Conservation (phyloP, 306 rosid species). For the Delonix regia region DNA sequence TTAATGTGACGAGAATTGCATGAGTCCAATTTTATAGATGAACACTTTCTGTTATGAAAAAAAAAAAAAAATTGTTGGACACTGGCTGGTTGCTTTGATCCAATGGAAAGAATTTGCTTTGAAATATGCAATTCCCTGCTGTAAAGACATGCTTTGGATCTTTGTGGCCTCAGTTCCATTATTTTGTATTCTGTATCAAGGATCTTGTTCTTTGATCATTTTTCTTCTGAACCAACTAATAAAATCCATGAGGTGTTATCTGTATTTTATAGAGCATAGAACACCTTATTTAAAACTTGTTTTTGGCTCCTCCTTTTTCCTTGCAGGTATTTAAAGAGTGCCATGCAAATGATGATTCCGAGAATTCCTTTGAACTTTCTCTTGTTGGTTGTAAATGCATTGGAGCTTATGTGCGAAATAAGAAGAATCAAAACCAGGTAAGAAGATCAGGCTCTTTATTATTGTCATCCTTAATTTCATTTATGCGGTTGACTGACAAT, state of each 20-base stretch:
- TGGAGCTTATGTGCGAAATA: slow-evolving; percentile 92
- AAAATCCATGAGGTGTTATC: neutral
- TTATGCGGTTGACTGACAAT: slow-evolving; percentile 30
- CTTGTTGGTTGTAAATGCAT: slow-evolving; percentile 91
- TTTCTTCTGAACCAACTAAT: neutral
- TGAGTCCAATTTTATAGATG: neutral
- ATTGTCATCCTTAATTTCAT: neutral
- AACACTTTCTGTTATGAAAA: neutral
- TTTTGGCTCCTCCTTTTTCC: slow-evolving; percentile 18
- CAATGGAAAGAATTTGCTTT: neutral
- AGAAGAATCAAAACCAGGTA: slow-evolving; percentile 97
- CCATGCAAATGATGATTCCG: slow-evolving; percentile 55
- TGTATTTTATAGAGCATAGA: neutral
- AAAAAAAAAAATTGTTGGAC: neutral
- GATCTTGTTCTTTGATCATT: neutral
- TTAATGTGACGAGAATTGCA: neutral
- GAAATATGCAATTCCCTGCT: slow-evolving; percentile 6
- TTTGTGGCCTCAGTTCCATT: slow-evolving; percentile 1
- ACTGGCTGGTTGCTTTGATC: neutral
- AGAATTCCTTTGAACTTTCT: slow-evolving; percentile 80
- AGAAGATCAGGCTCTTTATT: slow-evolving; percentile 8
- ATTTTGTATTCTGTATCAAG: neutral
- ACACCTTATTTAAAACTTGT: neutral
- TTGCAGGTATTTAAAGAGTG: slow-evolving; percentile 78
- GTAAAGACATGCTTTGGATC: neutral